Evolutionary conservation across 1,139 yeast genomes (phyloP).

Genomic region (Lodderomyces oxycetoniae): DNA sequence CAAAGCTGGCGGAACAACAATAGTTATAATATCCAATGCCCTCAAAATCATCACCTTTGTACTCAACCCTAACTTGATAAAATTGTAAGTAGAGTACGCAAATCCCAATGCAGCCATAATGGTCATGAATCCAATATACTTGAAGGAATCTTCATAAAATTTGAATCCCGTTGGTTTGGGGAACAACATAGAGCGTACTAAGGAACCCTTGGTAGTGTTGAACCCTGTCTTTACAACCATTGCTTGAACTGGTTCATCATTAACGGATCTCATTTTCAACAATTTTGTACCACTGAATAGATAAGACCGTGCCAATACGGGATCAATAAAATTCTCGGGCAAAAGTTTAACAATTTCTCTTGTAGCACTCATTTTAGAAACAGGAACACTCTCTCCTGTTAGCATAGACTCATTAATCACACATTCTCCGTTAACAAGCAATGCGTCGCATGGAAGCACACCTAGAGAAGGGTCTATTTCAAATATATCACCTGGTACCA

Average conservation of each 20-base stretch:
- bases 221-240: slow-evolving; percentile 88
- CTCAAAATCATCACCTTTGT: slow-evolving; percentile 70
- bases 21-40: slow-evolving; percentile 89
- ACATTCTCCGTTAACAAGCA: slow-evolving; percentile 85
- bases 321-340: slow-evolving; percentile 57
- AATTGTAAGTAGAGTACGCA: slow-evolving; percentile 74
- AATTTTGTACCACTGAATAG: slow-evolving; percentile 86
- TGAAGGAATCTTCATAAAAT: slow-evolving; percentile 89
- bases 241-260: slow-evolving; percentile 76
- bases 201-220: slow-evolving; percentile 92
- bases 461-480: slow-evolving; percentile 83
- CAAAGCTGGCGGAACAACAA: slow-evolving; percentile 96
- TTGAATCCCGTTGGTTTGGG: slow-evolving; percentile 94
- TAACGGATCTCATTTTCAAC: slow-evolving; percentile 66
- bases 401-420: slow-evolving; percentile 93
- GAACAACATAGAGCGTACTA: slow-evolving; percentile 90
- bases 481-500: slow-evolving; percentile 93
- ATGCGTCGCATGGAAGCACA: slow-evolving; percentile 82
- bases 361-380: slow-evolving; percentile 68
- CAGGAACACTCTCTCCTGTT: slow-evolving; percentile 98
- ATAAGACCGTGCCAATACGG: slow-evolving; percentile 66
- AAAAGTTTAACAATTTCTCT: slow-evolving; percentile 56
- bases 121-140: slow-evolving; percentile 93
- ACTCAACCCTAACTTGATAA: slow-evolving; percentile 69
- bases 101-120: slow-evolving; percentile 82